phyloP scores from a whole-genome alignment of 768 basidiomycete species.

The Mycena amicta region DNA sequence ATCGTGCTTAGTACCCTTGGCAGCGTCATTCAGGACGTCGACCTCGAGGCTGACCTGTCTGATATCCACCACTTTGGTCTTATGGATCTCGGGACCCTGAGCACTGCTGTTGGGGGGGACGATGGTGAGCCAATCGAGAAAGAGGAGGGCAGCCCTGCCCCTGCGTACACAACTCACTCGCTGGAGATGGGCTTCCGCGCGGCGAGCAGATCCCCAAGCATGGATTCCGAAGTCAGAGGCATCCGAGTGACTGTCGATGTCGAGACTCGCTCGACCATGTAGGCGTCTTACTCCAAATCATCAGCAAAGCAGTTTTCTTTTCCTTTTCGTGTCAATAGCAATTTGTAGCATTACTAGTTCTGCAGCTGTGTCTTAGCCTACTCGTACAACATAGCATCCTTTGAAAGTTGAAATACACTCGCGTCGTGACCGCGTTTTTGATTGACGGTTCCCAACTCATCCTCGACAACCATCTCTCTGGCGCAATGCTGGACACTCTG shows the following conservation, averaged over 20 bases:
- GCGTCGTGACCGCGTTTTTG: background rate
- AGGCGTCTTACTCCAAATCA: background rate
- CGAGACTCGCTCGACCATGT: slow-evolving; percentile 57
- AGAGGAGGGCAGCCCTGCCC: slow-evolving; percentile 53
- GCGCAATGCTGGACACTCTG: slow-evolving; percentile 31
- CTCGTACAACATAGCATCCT: too few relatives aligned
- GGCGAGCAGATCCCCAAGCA: slow-evolving; percentile 29
- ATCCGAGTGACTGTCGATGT: slow-evolving; percentile 62
- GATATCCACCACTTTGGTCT: slow-evolving; percentile 55
- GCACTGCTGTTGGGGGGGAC: slow-evolving; percentile 53
- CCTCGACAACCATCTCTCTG: slow-evolving; percentile 6
- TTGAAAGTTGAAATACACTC: too few relatives aligned
- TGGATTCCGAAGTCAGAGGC: slow-evolving; percentile 32
- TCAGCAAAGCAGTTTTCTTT: background rate
- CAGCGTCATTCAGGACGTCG: slow-evolving; percentile 55
- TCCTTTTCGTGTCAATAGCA: background rate
- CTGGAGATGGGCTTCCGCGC: slow-evolving; percentile 52
- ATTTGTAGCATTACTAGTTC: slow-evolving; percentile 3
- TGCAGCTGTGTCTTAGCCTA: background rate
- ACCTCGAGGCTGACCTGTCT: slow-evolving; percentile 53
- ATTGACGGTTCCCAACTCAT: background rate
- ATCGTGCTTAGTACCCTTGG: slow-evolving; percentile 67
- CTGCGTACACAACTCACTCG: slow-evolving; percentile 48
- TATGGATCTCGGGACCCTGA: slow-evolving; percentile 53
- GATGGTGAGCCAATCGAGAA: slow-evolving; percentile 55